A percentile compares a stretch with the other conserved stretches of the same genome.
Evolutionary conservation across 306 rosid species (phyloP).

Genomic region (Fragaria nilgerrensis): DNA sequence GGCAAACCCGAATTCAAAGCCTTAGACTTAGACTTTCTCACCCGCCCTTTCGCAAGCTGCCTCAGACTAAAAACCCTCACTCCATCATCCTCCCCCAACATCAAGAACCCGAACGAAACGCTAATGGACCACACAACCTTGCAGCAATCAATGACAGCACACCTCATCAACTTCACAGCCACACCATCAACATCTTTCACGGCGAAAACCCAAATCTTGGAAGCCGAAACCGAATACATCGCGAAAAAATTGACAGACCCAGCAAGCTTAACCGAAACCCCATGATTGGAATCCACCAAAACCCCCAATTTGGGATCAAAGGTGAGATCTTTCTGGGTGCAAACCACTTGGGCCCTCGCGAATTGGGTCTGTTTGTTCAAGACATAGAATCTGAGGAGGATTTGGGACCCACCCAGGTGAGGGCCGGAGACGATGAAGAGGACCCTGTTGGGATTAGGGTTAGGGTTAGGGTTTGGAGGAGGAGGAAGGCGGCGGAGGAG

Average conservation of each 20-base stretch:
- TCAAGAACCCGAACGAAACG: conserved; percentile 56
- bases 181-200: conserved; percentile 39
- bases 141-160: conserved; percentile 69
- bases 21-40: conserved; percentile 33
- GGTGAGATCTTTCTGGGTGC: conserved; percentile 43
- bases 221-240: conserved; percentile 53
- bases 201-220: conserved; percentile 63
- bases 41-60: conserved; percentile 48
- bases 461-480: conserved; percentile 47
- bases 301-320: conserved; percentile 56
- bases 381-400: conserved; percentile 65
- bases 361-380: conserved; percentile 27
- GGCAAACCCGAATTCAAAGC: conserved; percentile 28
- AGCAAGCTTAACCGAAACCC: conserved; percentile 54
- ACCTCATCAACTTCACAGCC: conserved; percentile 66
- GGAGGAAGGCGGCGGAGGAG: conserved; percentile 76
- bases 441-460: conserved; percentile 33
- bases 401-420: conserved; percentile 49
- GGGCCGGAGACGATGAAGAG: conserved; percentile 67
- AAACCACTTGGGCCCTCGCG: conserved; percentile 36
- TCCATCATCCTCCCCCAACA: conserved; percentile 77
- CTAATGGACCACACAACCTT: conserved; percentile 62
- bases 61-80: conserved; percentile 66
- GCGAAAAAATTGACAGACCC: conserved; percentile 78
- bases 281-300: conserved; percentile 59